Evolutionary conservation across 352 stramenopile genomes (phyloP), one percentile per base, ranked within the genome.

Genomic region (Phytophthora multivora): DNA sequence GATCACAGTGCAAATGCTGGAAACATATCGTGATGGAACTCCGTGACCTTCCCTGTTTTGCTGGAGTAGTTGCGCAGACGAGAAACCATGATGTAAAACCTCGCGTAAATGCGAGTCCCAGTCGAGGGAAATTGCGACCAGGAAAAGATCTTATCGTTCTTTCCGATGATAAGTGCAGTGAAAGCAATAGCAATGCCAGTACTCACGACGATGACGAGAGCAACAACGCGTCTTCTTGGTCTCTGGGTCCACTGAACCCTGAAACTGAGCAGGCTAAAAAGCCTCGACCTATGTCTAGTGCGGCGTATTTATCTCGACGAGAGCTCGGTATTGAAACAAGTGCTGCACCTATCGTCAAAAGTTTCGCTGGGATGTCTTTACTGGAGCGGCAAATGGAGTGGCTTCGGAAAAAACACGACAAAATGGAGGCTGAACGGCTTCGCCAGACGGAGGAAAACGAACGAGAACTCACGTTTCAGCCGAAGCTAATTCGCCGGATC

Each of bases 381-480:
- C 77, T 91, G 56, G 86, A 95, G 58, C 80, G 86, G 4, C 86
- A 95, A 35, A 76, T 84, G 48, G 77, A 93, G 63, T 93, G 84
- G 83, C 70, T 95, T 12, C 54, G 64, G 26, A 89, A 90, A 67
- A 95, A 93, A 28, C 76, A 90, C 23, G 80, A 91, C 25, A 91
- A 91, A 53, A 68, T 90, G 52, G 82, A 83, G 28, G 73, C 65
- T 9, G 83, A 93, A 54, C 75, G 80, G 18, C 70, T 75, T 26
- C 77, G 86, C 0, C 84, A 92, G 28, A 72, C 77, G 6, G 77
- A 89, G 33, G 86, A 93, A 51, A 89, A 75, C 15, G 79, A 90
- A 19, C 83, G 85, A 53, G 86, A 95, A 50, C 73, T 95, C 15
- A 95, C 86, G 18, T 95, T 95, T 59, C 83, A 89, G 48, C 86